Base-by-base conservation (phyloP, 2,329 filamentous ascomycete species). In the Septoria petroselini region DNA sequence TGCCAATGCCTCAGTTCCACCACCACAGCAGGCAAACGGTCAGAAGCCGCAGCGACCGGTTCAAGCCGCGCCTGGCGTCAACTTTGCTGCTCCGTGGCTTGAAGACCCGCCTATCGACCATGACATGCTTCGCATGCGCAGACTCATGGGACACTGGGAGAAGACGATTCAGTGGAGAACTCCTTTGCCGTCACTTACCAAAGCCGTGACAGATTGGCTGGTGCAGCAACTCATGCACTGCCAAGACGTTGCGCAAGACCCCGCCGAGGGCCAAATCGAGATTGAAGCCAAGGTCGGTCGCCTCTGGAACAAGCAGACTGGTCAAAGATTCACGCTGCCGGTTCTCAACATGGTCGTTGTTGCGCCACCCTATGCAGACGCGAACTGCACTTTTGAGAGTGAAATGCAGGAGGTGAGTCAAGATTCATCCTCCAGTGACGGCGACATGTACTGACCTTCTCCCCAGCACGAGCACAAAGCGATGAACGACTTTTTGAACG, bases 261-360 rank as follows among this genome's bases (percentile, higher is more conserved):
- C 76, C 8, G 77, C 80, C 12, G 82, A 82, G 5, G 84, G 90
- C 11, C 80, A 88, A 53, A 83, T 96, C 45, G 93, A 98, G 70
- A 87, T 98, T 47, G 93, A 98, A 71, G 93, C 90, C 7, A 97
- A 97, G 69, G 76, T 97, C 40, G 93, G 93, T 14, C 85, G 83
- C 19, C 76, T 97, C 11, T 80, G 91, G 50, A 84, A 88, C 66
- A 83, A 82, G 64, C 80, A 84, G 53, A 86, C 82, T 5, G 81
- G 85, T 49, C 76, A 83, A 39, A 79, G 88, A n/a, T 73, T 91
- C 19, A 73, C 78, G 7, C 70, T 91, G 7, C 81, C 82, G 4
- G 76, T 93, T 3, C 69, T 77, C 17, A 84, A 87, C 0, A 86
- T 93, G 65, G 85, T 81, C 40, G 73, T 94, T 5, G 69, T 95